Evolutionary conservation across 2,329 filamentous ascomycete species (phyloP).

Genomic region (Sarocladium oryzae): DNA sequence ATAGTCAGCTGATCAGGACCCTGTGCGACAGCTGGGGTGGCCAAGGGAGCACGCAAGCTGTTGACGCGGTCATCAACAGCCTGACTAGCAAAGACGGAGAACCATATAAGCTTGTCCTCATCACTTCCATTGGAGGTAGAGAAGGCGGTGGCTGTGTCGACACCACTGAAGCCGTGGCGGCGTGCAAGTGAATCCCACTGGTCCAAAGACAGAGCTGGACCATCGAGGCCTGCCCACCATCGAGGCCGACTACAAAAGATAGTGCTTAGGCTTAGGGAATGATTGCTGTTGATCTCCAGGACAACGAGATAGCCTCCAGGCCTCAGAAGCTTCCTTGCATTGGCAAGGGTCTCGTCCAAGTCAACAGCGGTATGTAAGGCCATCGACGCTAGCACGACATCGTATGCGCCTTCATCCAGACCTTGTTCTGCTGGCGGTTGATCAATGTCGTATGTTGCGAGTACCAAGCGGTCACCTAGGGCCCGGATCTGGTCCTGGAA

Average conservation of each 20-base stretch:
- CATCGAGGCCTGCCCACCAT: background rate
- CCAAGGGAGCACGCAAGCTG: background rate
- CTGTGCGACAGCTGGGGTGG: background rate
- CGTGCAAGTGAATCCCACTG: background rate
- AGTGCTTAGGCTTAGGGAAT: background rate
- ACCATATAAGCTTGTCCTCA: background rate
- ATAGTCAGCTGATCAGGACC: background rate
- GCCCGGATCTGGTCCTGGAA: constrained; percentile 22
- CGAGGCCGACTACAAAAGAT: background rate
- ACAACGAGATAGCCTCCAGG: constrained; percentile 23
- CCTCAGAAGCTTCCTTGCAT: constrained; percentile 18
- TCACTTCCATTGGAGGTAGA: background rate
- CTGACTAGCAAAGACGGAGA: background rate
- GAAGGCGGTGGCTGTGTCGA: background rate
- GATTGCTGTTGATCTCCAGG: constrained; percentile 17
- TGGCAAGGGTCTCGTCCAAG: constrained; percentile 16
- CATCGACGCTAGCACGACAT: constrained; percentile 20
- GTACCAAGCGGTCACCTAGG: constrained; percentile 19
- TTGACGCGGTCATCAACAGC: background rate
- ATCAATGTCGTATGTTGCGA: constrained; percentile 25
- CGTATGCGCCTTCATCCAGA: constrained; percentile 18
- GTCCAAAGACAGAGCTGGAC: background rate
- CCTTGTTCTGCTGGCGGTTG: constrained; percentile 17
- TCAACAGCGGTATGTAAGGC: constrained; percentile 20
- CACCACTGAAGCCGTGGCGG: background rate